phyloP scores from a whole-genome alignment of 228 moss, liverwort and hornwort species.

The Sphagnum fallax region DNA sequence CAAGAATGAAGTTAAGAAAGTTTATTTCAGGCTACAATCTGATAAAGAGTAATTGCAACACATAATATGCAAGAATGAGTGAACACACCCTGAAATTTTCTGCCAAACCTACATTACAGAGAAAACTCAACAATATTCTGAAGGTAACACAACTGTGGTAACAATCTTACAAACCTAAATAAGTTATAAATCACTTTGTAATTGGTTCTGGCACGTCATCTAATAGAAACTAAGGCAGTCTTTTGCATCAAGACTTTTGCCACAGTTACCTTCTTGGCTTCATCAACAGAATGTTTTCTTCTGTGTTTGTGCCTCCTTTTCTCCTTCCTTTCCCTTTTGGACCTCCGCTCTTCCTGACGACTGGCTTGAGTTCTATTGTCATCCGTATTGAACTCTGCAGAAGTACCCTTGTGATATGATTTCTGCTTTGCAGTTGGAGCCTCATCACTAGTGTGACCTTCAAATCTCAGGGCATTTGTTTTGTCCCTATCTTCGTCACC shows the following conservation, averaged over 20 bases:
- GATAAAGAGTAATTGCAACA: too few relatives aligned
- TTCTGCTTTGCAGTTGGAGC: slow-evolving; percentile 19
- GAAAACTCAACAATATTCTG: not conserved
- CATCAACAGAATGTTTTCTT: slow-evolving; percentile 19
- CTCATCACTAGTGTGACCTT: slow-evolving; percentile 10
- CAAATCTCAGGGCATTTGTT: slow-evolving; percentile 13
- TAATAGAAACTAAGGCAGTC: not conserved
- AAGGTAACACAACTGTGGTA: not conserved
- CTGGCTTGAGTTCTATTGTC: slow-evolving; percentile 34
- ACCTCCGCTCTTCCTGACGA: slow-evolving; percentile 37
- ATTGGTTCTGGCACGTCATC: not conserved
- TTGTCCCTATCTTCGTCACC: slow-evolving; percentile 17
- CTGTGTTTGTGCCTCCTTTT: slow-evolving; percentile 39
- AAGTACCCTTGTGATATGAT: slow-evolving; percentile 20
- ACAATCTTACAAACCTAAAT: not conserved
- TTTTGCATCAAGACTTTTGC: not conserved
- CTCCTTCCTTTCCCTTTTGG: slow-evolving; percentile 46
- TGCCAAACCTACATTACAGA: not conserved
- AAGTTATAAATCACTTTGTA: not conserved
- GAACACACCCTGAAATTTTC: too few relatives aligned
- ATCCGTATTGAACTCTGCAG: slow-evolving; percentile 33
- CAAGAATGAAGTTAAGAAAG: too few relatives aligned
- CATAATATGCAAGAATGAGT: too few relatives aligned
- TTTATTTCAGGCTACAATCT: too few relatives aligned
- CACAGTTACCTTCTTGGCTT: slow-evolving; percentile 30